Base-by-base conservation (phyloP, 108 stramenopile genomes). In the Cyclotella sp. region DNA sequence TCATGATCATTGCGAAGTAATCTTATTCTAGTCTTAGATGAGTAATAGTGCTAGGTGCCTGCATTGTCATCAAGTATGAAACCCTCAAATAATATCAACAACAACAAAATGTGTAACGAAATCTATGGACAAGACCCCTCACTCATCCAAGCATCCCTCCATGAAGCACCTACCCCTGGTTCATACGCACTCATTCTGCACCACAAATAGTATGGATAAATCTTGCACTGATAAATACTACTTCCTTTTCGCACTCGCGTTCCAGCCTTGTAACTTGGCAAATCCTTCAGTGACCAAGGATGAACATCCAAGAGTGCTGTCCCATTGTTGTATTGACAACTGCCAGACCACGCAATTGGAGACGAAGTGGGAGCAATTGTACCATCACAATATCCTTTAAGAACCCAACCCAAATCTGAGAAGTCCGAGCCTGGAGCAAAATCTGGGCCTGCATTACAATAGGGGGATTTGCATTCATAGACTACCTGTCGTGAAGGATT, bases 391-490 rank as follows among this genome's bases (percentile, higher is more conserved):
- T 11, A 49, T 63, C 72, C 72, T 46, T 53, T 53, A 14, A 40
- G 24, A 34, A 46, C 49, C 72, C 72, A 73, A 6, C 52, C 72
- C 12, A 73, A 41, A 27, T 19, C 16, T 5, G 28, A 13, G 22
- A 24, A 29, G 14, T 43, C 59, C 18, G 43, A n/a, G 5, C 58
- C 71, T 11, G 71, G 71, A 8, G 71, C 55, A 47, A 59, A 70
- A 24, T 54, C 34, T 22, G 54, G 40, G 13, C 55, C 59, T 27
- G 57, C 43, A 29, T 72, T 72, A 29, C 71, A 72, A 21, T 59
- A 72, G 11, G 29, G 57, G 7, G 72, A 12, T 26, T 60, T 72
- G 57, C 71, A 72, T 19, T 58, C 71, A 41, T 72, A 72, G 2
- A 72, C 59, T 26, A n/a, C 1, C 34, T n/a, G 9, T 55, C 44